Evolutionary conservation across 1,139 yeast genomes (phyloP).

Genomic region (Protomyces macrosporus): DNA sequence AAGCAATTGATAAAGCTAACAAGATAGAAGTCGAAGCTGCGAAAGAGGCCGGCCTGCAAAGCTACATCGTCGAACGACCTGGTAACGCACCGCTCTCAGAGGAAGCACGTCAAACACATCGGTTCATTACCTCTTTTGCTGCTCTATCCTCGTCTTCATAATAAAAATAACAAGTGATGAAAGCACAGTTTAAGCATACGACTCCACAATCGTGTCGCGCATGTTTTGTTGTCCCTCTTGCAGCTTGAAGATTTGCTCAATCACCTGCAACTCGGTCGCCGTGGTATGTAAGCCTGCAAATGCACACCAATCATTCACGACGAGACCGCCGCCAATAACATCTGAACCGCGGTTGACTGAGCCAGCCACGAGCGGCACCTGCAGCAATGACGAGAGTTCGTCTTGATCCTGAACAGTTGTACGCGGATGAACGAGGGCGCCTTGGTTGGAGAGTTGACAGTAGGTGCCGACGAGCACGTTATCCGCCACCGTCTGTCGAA

Average conservation of each 20-base stretch:
- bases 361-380: constrained; percentile 98
- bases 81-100: constrained; percentile 55
- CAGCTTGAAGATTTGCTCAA: constrained; percentile 89
- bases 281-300: constrained; percentile 97
- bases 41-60: constrained; percentile 54
- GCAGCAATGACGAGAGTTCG: constrained; percentile 88
- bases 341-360: constrained; percentile 90
- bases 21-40: constrained; percentile 56
- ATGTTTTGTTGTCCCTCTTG: constrained; percentile 76
- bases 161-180: not conserved
- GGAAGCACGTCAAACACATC: constrained; percentile 27
- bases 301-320: constrained; percentile 96
- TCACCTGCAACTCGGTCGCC: constrained; percentile 95
- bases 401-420: constrained; percentile 97
- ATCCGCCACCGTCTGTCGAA: constrained; percentile 98
- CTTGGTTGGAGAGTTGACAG: constrained; percentile 91
- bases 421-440: constrained; percentile 97
- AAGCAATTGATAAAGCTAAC: not conserved
- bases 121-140: constrained; percentile 26
- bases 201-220: constrained; percentile 81
- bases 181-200: constrained; percentile 45
- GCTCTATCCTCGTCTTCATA: not conserved
- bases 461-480: constrained; percentile 96
- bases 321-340: constrained; percentile 98
- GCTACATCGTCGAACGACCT: constrained; percentile 60